phyloP scores from a whole-genome alignment of 257 asterid genomes.

The Ehretia macrophylla region DNA sequence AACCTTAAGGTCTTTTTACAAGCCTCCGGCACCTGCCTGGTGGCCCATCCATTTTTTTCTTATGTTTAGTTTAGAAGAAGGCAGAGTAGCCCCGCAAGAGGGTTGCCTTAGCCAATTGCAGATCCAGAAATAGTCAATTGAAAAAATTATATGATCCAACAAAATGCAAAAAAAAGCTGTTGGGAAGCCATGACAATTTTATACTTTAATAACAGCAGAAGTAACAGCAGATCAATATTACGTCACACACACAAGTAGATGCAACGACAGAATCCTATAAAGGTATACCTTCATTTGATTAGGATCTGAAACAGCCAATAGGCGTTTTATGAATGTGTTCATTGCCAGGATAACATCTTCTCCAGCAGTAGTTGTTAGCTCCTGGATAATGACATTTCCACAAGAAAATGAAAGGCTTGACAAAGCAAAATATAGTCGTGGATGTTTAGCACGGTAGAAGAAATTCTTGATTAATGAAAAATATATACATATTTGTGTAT shows the following conservation, averaged over 20 bases:
- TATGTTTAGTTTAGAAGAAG: too few species aligned
- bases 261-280: not conserved
- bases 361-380: constrained; percentile 88
- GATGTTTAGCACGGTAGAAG: not conserved
- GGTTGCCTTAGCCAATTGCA: too few species aligned
- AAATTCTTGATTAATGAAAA: not conserved
- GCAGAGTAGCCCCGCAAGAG: too few species aligned
- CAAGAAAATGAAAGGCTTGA: not conserved
- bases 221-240: not conserved
- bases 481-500: not conserved
- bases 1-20: too few species aligned
- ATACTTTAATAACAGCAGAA: not conserved
- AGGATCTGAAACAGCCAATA: constrained; percentile 86
- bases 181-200: not conserved
- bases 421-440: not conserved
- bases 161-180: too few species aligned
- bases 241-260: not conserved
- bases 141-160: too few species aligned
- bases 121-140: too few species aligned
- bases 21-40: too few species aligned
- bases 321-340: constrained; percentile 93
- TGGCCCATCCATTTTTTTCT: too few species aligned
- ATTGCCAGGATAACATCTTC: constrained; percentile 91
- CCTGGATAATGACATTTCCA: constrained; percentile 39
- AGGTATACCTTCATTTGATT: constrained; percentile 78